Percentiles rank a stretch among this genome's conserved stretches.
Evolutionary conservation across 2,329 filamentous ascomycete species (phyloP).

Genomic region (Pseudovirgaria hyperparasitica): DNA sequence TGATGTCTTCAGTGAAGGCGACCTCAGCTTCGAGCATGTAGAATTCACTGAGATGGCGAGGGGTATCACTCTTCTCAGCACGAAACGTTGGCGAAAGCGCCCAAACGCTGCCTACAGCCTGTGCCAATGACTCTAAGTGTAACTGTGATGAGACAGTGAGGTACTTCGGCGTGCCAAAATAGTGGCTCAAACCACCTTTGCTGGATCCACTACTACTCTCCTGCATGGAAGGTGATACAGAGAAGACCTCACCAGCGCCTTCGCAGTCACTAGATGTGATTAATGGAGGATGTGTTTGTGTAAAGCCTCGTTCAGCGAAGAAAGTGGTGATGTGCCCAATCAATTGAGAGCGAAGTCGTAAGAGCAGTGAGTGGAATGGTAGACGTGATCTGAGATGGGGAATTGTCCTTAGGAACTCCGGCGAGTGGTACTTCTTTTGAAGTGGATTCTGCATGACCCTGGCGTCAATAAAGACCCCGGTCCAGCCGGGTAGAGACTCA

Average conservation of each 20-base stretch:
- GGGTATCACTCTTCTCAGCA: constrained; percentile 85
- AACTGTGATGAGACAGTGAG: constrained; percentile 91
- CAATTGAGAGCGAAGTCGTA: constrained; percentile 72
- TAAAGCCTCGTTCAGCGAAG: constrained; percentile 58
- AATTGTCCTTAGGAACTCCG: constrained; percentile 77
- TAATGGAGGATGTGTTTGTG: constrained; percentile 82
- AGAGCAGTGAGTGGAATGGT: constrained; percentile 65
- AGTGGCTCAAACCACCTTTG: constrained; percentile 29
- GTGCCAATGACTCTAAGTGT: constrained; percentile 83
- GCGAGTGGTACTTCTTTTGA: constrained; percentile 89
- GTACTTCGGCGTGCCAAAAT: constrained; percentile 84
- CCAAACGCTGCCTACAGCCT: constrained; percentile 85
- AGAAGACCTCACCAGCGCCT: constrained; percentile 89
- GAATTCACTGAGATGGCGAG: constrained; percentile 89
- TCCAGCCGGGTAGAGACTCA: constrained; percentile 33
- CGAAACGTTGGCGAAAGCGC: constrained; percentile 87
- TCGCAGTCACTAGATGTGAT: constrained; percentile 97
- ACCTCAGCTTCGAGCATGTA: constrained; percentile 97
- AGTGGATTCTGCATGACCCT: no score
- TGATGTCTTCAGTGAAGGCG: constrained; percentile 60
- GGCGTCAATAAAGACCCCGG: no score
- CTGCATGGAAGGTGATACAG: constrained; percentile 39
- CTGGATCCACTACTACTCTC: constrained; percentile 13
- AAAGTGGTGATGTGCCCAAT: constrained; percentile 62
- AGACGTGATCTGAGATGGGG: constrained; percentile 78